phyloP scores from a whole-genome alignment of 108 stramenopile genomes.

The Cyclostephanos tholiformis region DNA sequence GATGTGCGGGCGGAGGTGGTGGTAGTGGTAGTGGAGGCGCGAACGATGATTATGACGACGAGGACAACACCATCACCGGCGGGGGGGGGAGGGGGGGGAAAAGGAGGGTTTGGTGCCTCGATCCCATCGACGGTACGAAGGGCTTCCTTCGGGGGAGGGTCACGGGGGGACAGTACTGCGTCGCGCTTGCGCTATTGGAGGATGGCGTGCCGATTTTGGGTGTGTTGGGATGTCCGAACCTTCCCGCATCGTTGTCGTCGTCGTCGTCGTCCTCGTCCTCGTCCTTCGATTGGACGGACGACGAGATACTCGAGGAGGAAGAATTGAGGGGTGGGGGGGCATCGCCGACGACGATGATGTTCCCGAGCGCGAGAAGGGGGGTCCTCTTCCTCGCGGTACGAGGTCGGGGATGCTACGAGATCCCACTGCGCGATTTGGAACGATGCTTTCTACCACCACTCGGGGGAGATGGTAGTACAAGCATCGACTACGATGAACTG shows the following conservation, averaged over 20 bases:
- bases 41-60: too few relatives aligned
- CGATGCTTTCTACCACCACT: conserved; percentile 9
- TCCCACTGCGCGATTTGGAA: conserved; percentile 40
- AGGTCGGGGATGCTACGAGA: conserved; percentile 76
- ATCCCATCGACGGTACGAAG: conserved; percentile 94
- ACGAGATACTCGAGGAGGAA: conserved; percentile 32
- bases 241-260: conserved; percentile 34
- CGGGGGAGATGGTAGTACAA: neutral
- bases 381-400: conserved; percentile 75
- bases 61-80: too few relatives aligned
- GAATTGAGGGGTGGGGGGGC: conserved; percentile 6
- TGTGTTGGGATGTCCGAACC: conserved; percentile 84
- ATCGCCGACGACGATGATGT: neutral
- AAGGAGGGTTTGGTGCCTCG: conserved; percentile 72
- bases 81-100: neutral
- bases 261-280: neutral
- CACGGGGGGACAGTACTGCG: conserved; percentile 70
- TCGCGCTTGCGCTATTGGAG: conserved; percentile 72
- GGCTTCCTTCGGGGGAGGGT: conserved; percentile 77
- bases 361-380: conserved; percentile 44
- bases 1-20: neutral
- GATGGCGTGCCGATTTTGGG: conserved; percentile 71
- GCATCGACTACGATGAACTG: neutral
- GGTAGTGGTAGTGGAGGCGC: too few relatives aligned
- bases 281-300: conserved; percentile 40